phyloP scores from a whole-genome alignment of 2,329 filamentous ascomycete species.

The Penicillium sp. region DNA sequence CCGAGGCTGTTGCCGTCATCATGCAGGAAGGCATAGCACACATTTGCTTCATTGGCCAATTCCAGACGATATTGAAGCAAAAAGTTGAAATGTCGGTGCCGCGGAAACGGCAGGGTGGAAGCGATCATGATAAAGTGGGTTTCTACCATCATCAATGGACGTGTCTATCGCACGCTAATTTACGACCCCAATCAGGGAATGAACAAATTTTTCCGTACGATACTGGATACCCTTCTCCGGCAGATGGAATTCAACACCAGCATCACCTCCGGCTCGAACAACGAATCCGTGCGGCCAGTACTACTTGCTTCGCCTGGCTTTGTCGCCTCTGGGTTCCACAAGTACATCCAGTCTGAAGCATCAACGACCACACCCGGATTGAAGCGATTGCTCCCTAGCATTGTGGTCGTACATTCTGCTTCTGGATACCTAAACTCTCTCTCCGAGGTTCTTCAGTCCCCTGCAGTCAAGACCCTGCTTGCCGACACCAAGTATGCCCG shows the following conservation, averaged over 20 bases:
- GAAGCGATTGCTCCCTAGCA: slow-evolving; percentile 65
- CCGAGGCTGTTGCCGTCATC: slow-evolving; percentile 81
- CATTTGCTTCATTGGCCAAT: slow-evolving; percentile 50
- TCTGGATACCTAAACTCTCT: slow-evolving; percentile 83
- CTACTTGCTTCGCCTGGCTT: slow-evolving; percentile 88
- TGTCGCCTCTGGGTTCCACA: slow-evolving; percentile 72
- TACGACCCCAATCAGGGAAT: slow-evolving; percentile 51
- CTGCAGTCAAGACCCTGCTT: slow-evolving; percentile 70
- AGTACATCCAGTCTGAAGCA: slow-evolving; percentile 61
- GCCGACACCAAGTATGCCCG: slow-evolving; percentile 82
- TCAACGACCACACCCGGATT: slow-evolving; percentile 54
- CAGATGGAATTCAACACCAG: slow-evolving; percentile 66
- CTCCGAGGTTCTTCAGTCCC: slow-evolving; percentile 78
- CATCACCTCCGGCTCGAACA: slow-evolving; percentile 35
- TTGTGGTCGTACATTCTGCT: slow-evolving; percentile 71
- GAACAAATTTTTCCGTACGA: slow-evolving; percentile 72
- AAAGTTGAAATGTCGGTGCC: slow-evolving; percentile 48
- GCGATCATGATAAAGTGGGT: slow-evolving; percentile 47
- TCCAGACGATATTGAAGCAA: slow-evolving; percentile 48
- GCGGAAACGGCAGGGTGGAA: slow-evolving; percentile 45
- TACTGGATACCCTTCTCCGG: slow-evolving; percentile 68
- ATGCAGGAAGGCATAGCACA: slow-evolving; percentile 70
- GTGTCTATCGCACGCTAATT: neutral
- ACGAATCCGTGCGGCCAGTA: slow-evolving; percentile 53
- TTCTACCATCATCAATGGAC: neutral